phyloP scores from a whole-genome alignment of 495 filamentous ascomycete species.

The Delitschia confertaspora region DNA sequence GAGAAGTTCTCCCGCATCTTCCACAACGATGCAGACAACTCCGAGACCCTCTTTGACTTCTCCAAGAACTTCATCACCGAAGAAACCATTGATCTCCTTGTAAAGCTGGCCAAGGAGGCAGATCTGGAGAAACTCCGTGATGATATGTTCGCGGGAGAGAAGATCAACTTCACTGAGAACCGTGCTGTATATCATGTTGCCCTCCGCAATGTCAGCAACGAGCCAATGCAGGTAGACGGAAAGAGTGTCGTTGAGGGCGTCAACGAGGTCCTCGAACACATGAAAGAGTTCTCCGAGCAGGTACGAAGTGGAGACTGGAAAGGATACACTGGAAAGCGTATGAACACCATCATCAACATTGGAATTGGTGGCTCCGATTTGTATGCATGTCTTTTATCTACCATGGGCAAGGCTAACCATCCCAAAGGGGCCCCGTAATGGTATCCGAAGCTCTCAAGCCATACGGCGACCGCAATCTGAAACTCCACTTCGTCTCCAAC shows the following conservation, averaged over 20 bases:
- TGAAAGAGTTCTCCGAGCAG: slow-evolving; percentile 94
- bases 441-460: slow-evolving; percentile 93
- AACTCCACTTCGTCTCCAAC: slow-evolving; percentile 96
- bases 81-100: slow-evolving; percentile 75
- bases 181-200: slow-evolving; percentile 94
- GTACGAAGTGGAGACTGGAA: slow-evolving; percentile 95
- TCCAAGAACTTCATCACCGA: slow-evolving; percentile 97
- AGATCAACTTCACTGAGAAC: slow-evolving; percentile 98
- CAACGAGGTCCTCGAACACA: slow-evolving; percentile 84
- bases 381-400: slow-evolving; percentile 44
- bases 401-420: slow-evolving; percentile 1
- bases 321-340: slow-evolving; percentile 95
- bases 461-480: slow-evolving; percentile 76
- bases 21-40: slow-evolving; percentile 63
- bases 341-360: slow-evolving; percentile 92
- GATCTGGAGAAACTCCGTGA: slow-evolving; percentile 86
- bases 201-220: slow-evolving; percentile 74
- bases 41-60: slow-evolving; percentile 93
- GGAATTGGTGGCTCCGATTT: slow-evolving; percentile 98
- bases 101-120: slow-evolving; percentile 85
- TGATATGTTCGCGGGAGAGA: slow-evolving; percentile 92
- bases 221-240: slow-evolving; percentile 87
- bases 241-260: slow-evolving; percentile 93
- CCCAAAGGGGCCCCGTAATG: slow-evolving; percentile 87
- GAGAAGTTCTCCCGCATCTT: slow-evolving; percentile 81